Evolutionary conservation across 75 land plant genomes (phyloP), one percentile per base, ranked within the genome.

Genomic region (Cryptomeria japonica): DNA sequence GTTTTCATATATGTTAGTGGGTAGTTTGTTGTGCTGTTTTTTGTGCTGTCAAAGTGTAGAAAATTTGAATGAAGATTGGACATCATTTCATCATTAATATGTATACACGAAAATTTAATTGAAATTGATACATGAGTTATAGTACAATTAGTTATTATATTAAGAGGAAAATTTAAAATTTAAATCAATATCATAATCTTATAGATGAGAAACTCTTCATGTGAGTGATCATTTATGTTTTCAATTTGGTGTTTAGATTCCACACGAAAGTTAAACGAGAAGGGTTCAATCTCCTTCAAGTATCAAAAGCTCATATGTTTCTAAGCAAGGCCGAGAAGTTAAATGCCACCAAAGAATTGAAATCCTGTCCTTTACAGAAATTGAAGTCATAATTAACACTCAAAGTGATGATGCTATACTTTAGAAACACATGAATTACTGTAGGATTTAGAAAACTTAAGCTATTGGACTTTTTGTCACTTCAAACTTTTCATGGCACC

Each of bases 311-410:
- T 70, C 89, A 22, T 77, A 84, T 77, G 55, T 55, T 4, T 93
- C 93, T 15, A 70, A 34, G 42, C 92, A 32, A 86, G 42, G 16
- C 89, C 91, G 19, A 86, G 88, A 9, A 82, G 53, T 44, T 89
- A 88, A 79, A 91, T 92, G 85, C 93, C 90, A 14, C 89, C 86
- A 28, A 90, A 91, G 44, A 96, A 92, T 72, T 89, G 90, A 64
- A 95, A 96, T 58, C 88, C 96, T 61, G 99, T 98, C 84, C 95
- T 97, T 1, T 98, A 98, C 88, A 98, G 95, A 36, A 98, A 95
- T 89, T 96, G 93, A 12, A 95, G 96, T 84, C 96, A 96, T 12
- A 94, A 91, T 75, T 94, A 93, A 47, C 85, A 19, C n/a, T 49
- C 85, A 3, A 84, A 84, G 56, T 84, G 34, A 84, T 84, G 49